Evolutionary conservation across 768 basidiomycete genomes (phyloP).

Genomic region (Amanita exitialis): DNA sequence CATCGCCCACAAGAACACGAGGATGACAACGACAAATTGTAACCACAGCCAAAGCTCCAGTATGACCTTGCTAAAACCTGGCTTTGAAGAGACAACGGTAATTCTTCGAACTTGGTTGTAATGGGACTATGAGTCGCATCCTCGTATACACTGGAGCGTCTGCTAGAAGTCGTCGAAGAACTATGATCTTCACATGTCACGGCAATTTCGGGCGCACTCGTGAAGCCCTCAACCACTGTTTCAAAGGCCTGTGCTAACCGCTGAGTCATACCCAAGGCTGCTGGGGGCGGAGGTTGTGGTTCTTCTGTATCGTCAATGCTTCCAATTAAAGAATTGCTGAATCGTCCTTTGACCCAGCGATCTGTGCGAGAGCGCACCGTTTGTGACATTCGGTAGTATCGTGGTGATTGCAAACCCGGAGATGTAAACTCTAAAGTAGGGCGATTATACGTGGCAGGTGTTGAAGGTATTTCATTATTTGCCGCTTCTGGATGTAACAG

Average conservation of each 20-base stretch:
- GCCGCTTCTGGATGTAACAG: conserved; percentile 1
- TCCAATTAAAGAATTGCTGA: conserved; percentile 21
- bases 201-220: neutral
- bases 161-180: neutral
- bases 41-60: conserved; percentile 80
- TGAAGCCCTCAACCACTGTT: conserved; percentile 32
- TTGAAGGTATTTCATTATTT: neutral
- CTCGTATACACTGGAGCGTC: conserved; percentile 3
- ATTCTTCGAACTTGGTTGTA: neutral
- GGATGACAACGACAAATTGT: conserved; percentile 65
- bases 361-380: conserved; percentile 50
- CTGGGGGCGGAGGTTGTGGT: conserved; percentile 9
- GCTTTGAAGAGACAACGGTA: conserved; percentile 10
- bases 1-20: conserved; percentile 77
- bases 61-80: conserved; percentile 31
- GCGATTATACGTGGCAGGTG: conserved; percentile 2
- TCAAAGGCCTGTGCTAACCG: conserved; percentile 34
- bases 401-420: conserved; percentile 17
- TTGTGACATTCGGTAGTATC: conserved; percentile 31
- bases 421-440: conserved; percentile 8
- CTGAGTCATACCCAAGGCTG: conserved; percentile 23
- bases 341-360: conserved; percentile 50
- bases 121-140: conserved; percentile 1
- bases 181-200: neutral
- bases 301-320: conserved; percentile 6